phyloP scores from a whole-genome alignment of 345 rosid genomes.

The Aegle marmelos region DNA sequence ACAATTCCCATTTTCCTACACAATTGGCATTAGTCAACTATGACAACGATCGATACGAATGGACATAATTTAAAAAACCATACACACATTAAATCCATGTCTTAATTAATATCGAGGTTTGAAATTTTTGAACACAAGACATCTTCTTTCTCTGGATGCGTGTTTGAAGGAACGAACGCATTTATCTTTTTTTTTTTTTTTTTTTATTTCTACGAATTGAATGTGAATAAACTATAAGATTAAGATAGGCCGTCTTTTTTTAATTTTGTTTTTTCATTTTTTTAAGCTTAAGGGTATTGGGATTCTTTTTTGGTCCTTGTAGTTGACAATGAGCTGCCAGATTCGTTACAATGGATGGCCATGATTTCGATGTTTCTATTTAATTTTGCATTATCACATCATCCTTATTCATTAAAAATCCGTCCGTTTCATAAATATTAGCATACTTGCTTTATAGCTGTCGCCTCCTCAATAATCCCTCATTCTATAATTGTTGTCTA shows the following conservation, averaged over 20 bases:
- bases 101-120: background rate
- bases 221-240: background rate
- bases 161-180: conserved; percentile 9
- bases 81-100: background rate
- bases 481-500: background rate
- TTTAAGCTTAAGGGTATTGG: background rate
- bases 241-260: background rate
- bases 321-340: conserved; percentile 12
- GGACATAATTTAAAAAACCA: background rate
- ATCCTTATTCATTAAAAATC: background rate
- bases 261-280: background rate
- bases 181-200: background rate
- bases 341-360: conserved; percentile 4
- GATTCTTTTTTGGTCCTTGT: background rate
- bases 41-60: background rate
- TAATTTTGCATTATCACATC: conserved; percentile 6
- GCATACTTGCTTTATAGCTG: background rate
- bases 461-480: background rate
- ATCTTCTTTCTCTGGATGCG: conserved; percentile 9
- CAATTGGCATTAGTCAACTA: background rate
- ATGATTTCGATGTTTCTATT: background rate
- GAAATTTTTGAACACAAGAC: conserved; percentile 1
- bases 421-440: background rate
- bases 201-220: background rate
- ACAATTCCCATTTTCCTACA: background rate